Evolutionary conservation across 2,329 filamentous ascomycete species (phyloP), one percentile per base, ranked within the genome.

Genomic region (Penicillium rolfsii): DNA sequence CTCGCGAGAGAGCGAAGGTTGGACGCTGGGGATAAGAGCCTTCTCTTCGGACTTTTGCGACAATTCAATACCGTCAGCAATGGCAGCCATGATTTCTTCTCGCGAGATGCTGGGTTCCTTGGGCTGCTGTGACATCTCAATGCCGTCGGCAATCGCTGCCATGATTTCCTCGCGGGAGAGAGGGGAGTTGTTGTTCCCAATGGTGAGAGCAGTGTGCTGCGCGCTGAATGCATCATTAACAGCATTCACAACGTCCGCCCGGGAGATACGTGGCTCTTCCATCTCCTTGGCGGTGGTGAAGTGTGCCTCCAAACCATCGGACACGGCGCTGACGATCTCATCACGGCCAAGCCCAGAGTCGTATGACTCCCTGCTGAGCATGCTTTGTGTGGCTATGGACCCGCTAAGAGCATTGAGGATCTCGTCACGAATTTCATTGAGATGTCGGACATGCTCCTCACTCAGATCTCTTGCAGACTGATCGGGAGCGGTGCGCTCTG

Each of bases 321-420:
- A 84, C 48, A 89, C 82, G 1, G 86, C 84, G 60, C 85, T 84
- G 45, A 86, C 75, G n/a, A 89, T 79, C 48, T 84, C 80, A 35
- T 85, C 83, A 3, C 81, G 80, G n/a, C 81, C 84, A 2, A 87
- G 64, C 2, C 71, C 74, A 19, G 74, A 73, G 52, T 74, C 71
- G 6, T 73, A 63, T 9, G 71, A 71, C 22, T 71, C 65, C 57
- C 67, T 69, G 45, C 72, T 73, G 26, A 76, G 64, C 54, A 71
- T 68, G 52, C 68, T 76, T 59, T 73, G 74, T 1, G 68, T 70
- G 16, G 71, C 63, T 30, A 75, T 65, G 0, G 72, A 70, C 38
- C 71, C 67, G 38, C 71, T 69, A 7, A 76, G 66, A 41, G 74
- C 73, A 28, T 72, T 67, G n/a, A 76, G 67, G 52, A 76, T 72